Base-by-base conservation (phyloP, 352 stramenopile genomes). In the Phytophthora ramorum region DNA sequence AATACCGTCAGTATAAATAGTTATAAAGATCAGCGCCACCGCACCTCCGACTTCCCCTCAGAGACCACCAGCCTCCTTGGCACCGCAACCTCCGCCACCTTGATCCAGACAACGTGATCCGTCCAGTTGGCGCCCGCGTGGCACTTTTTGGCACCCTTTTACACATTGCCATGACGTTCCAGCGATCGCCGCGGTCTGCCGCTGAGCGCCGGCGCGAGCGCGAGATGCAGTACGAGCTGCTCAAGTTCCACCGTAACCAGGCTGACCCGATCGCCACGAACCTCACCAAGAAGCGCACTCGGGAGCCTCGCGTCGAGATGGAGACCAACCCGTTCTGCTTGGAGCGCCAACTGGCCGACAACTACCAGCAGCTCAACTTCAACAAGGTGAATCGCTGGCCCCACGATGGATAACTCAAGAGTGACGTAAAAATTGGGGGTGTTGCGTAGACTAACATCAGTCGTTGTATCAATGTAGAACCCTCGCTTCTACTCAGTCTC, bases 311-410 rank as follows among this genome's bases (percentile, higher is more conserved):
- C 2, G 67, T 89, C 20, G 81, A 92, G 45, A 24, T 71, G 53
- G 79, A 93, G 22, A 67, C 62, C 43, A 92, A 96, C 51, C 84
- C 84, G 35, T 94, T 93, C 59, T 93, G 83, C 53, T 58, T 73
- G 47, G 82, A 93, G 22, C 76, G 83, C 14, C 87, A 92, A 57
- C 58, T 94, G 52, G 81, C 85, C n/a, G 87, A 94, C 57, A 85
- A 77, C 53, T 90, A 89, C 52, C 69, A 83, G 58, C 84, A 83
- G 50, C 59, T 81, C 57, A 89, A 93, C 58, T 78, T 92, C 63
- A 95, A 95, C 73, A 93, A 92, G 77, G 86, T 92, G 34, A n/a
- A 26, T 17, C 30, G 2, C 38, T 43, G 26, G 7, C 43, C 28
- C 43, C 41, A 62, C 43, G 12, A 17, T 40, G 3, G 32, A 19